Evolutionary conservation across 495 filamentous ascomycete species (phyloP), one percentile per base, ranked within the genome.

Genomic region (Penicillium riverlandense): DNA sequence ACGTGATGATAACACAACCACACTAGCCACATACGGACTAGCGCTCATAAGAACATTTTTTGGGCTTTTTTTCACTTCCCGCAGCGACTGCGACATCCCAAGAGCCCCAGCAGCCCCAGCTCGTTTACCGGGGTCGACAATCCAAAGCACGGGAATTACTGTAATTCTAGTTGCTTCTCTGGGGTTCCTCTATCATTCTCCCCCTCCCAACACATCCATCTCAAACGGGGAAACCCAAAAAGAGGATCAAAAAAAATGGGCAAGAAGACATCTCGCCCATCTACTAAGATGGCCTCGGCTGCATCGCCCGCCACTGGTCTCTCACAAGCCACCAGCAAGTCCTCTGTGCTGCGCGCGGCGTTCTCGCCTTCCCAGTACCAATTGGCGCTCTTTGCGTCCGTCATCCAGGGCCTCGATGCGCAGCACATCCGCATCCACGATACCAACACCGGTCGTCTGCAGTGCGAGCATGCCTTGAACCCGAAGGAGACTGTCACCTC

Each of bases 401-500:
- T 77, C 29, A 76, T 80, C 41, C 77, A 78, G 45, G 76, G 75
- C 5, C 68, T 82, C 14, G 78, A 76, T 63, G 71, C 70, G 27
- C 75, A 80, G 48, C 74, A 78, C 46, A 63, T 82, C 22, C 71
- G 78, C 32, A 74, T 82, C 40, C 78, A 82, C 59, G 76, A 80
- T 50, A 78, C 74, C 12, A 69, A 55, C 41, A 80, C 77, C 28
- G 75, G 74, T 34, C 70, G 71, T 13, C 65, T 82, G 52, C 74
- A 72, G 43, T 79, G 76, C 44, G 78, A 82, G 58, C 65, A 79
- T 63, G 62, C 64, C 4, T 48, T 80, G 43, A 66, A 61, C 37
- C 65, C 74, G 13, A 74, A 74, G 54, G 69, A 74, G 44, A 61
- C 55, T 5, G 59, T 77, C 36, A 79, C 71, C 28, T 80, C 76